phyloP scores from a whole-genome alignment of 352 stramenopile species.

The Phytopythium kandeliae region DNA sequence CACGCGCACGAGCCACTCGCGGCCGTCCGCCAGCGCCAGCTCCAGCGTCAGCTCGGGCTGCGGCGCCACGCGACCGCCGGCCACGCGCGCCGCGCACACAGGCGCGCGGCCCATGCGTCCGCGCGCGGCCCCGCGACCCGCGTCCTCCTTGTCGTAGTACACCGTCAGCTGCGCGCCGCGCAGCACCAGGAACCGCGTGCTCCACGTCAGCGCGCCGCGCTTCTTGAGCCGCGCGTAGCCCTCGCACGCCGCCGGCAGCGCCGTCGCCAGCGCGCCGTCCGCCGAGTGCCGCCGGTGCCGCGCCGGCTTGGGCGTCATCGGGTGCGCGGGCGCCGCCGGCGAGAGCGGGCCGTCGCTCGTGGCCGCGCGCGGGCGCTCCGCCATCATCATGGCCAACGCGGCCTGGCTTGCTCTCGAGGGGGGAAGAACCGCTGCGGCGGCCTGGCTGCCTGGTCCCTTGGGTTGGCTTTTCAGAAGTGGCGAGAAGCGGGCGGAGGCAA shows the following conservation, averaged over 20 bases:
- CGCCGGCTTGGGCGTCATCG: too few species aligned
- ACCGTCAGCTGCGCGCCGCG: slow-evolving; percentile 33
- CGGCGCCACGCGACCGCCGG: slow-evolving; percentile 30
- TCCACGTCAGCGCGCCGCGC: slow-evolving; percentile 48
- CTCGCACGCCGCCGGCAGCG: slow-evolving; percentile 17
- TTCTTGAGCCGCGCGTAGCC: slow-evolving; percentile 63
- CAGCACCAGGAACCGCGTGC: slow-evolving; percentile 56
- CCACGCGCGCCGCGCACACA: slow-evolving; percentile 25
- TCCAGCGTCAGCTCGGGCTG: slow-evolving; percentile 44
- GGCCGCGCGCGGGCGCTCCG: not conserved
- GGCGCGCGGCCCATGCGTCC: slow-evolving; percentile 9
- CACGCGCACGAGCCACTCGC: slow-evolving; percentile 35
- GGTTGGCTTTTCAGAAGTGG: not conserved
- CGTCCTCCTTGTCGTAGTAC: slow-evolving; percentile 53
- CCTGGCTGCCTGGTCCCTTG: not conserved
- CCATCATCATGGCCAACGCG: not conserved
- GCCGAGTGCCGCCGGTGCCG: slow-evolving; percentile 2
- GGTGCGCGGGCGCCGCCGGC: not conserved
- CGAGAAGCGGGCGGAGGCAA: too few species aligned
- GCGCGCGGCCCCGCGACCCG: slow-evolving; percentile 10
- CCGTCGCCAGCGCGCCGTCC: not conserved
- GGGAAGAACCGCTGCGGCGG: too few species aligned
- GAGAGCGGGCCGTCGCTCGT: not conserved
- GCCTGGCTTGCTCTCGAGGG: not conserved
- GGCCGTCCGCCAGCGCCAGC: slow-evolving; percentile 35